Evolutionary conservation across 2,329 filamentous ascomycete species (phyloP).

Genomic region (Domatiomyces catenatus): DNA sequence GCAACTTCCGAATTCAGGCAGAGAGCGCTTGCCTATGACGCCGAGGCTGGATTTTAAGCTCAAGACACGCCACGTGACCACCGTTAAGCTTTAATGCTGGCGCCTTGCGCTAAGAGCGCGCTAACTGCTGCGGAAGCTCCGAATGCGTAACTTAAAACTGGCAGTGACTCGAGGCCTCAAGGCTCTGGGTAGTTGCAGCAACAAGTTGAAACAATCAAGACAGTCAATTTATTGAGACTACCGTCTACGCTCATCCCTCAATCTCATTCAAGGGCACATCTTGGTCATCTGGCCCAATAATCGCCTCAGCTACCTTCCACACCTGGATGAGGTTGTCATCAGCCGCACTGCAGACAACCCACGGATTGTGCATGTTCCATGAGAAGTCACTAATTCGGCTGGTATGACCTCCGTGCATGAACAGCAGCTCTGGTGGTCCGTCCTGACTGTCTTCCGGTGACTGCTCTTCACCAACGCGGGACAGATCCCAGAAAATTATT

Average conservation of each 20-base stretch:
- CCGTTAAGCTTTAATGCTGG: not conserved
- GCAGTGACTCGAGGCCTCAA: too few relatives aligned
- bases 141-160: too few relatives aligned
- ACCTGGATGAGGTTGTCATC: constrained; percentile 96
- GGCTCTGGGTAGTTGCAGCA: too few relatives aligned
- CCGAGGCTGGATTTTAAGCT: not conserved
- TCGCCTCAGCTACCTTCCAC: constrained; percentile 73
- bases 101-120: not conserved
- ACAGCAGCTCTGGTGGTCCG: constrained; percentile 86
- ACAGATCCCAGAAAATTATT: constrained; percentile 93
- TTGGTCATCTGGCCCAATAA: constrained; percentile 54
- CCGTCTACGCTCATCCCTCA: constrained; percentile 34
- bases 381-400: constrained; percentile 93
- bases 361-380: constrained; percentile 94
- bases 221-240: not conserved
- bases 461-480: constrained; percentile 83
- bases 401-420: constrained; percentile 98
- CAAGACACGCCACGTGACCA: not conserved
- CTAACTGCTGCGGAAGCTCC: too few relatives aligned
- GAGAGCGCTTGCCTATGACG: not conserved
- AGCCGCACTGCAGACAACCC: constrained; percentile 87
- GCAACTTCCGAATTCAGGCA: not conserved
- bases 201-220: not conserved
- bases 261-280: constrained; percentile 65
- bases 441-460: constrained; percentile 89